phyloP scores from a whole-genome alignment of 345 rosid genomes.

The Linum usitatissimum region DNA sequence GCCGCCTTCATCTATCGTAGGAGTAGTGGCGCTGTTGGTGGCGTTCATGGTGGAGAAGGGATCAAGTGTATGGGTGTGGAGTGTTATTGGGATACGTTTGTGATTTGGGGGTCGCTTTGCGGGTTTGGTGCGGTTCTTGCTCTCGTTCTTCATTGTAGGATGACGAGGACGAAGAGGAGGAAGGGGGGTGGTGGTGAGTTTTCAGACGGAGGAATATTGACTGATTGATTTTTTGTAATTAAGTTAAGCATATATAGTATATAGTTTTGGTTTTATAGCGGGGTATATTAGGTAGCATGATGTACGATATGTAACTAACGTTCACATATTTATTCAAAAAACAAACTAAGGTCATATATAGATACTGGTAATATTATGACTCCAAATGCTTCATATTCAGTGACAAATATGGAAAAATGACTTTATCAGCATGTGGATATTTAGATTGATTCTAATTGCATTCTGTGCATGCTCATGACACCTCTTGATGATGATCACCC shows the following conservation, averaged over 20 bases:
- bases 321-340: no score
- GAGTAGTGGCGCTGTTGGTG: not conserved
- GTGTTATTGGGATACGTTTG: slow-evolving; percentile 13
- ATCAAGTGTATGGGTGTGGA: slow-evolving; percentile 10
- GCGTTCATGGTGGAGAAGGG: not conserved
- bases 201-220: no score
- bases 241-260: no score
- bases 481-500: no score
- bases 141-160: slow-evolving; percentile 12
- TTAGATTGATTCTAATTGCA: no score
- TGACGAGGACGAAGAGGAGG: not conserved
- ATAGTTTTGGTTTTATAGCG: no score
- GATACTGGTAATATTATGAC: no score
- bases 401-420: not conserved
- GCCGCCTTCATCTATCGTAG: slow-evolving; percentile 12
- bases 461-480: no score
- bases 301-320: not conserved
- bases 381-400: not conserved
- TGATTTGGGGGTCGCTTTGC: slow-evolving; percentile 18
- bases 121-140: slow-evolving; percentile 13
- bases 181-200: not conserved
- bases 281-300: no score
- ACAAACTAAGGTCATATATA: no score
- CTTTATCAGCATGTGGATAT: no score
- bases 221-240: no score